These are phyloP conservation scores for Boletus huronensis DNA, from an alignment of 768 basidiomycete genomes.

Conservation along the genomic window DNA sequence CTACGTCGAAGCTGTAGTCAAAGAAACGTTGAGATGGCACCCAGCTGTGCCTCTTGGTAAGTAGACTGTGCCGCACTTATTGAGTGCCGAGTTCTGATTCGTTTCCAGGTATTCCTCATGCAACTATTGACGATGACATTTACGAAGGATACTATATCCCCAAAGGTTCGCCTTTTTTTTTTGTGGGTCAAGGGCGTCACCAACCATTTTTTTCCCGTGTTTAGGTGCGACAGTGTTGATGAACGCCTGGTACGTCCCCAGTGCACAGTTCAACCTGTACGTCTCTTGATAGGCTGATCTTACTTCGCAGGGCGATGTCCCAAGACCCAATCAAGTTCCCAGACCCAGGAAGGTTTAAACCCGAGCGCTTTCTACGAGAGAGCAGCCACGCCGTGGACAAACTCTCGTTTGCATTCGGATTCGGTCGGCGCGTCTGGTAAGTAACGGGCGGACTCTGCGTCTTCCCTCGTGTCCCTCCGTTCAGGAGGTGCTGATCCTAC, in stretches of 20 bases:
- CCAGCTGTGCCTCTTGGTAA: slow-evolving; percentile 13
- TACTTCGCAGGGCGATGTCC: slow-evolving; percentile 29
- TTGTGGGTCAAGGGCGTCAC: neutral
- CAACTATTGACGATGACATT: slow-evolving; percentile 36
- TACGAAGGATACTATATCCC: slow-evolving; percentile 51
- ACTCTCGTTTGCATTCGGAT: slow-evolving; percentile 26
- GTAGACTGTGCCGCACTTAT: neutral
- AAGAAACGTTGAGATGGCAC: slow-evolving; percentile 27
- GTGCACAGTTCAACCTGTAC: neutral
- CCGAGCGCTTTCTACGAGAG: slow-evolving; percentile 32
- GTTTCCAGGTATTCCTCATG: slow-evolving; percentile 29
- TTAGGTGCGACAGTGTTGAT: slow-evolving; percentile 20
- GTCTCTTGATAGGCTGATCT: neutral
- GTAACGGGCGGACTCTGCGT: neutral
- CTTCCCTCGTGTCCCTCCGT: neutral
- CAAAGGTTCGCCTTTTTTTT: slow-evolving; percentile 33
- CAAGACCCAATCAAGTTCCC: slow-evolving; percentile 37
- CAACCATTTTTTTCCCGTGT: neutral
- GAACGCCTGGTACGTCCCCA: slow-evolving; percentile 18
- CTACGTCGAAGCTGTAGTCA: slow-evolving; percentile 20
- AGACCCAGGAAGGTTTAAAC: slow-evolving; percentile 37
- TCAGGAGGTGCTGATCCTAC: neutral
- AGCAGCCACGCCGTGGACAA: slow-evolving; percentile 4
- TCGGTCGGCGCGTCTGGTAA: slow-evolving; percentile 42
- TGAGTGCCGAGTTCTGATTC: neutral